Percentiles rank a stretch among this genome's conserved stretches.
phyloP scores from a whole-genome alignment of 257 asterid genomes.

The Ligustrum vulgare region DNA sequence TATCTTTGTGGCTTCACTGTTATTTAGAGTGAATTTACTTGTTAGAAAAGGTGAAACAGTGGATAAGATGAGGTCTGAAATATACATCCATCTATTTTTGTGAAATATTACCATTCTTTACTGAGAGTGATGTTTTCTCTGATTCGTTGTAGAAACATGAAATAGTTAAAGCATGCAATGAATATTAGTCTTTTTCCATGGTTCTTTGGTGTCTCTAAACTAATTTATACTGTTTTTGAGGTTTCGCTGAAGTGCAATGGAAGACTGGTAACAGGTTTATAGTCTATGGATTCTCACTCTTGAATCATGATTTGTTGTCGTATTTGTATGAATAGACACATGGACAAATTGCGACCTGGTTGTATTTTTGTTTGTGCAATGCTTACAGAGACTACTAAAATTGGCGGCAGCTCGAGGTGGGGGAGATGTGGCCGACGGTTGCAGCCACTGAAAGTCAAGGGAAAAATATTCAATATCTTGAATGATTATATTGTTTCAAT shows the following conservation, averaged over 20 bases:
- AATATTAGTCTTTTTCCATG: not conserved
- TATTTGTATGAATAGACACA: too few relatives aligned
- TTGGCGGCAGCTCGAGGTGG: too few relatives aligned
- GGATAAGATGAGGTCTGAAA: not conserved
- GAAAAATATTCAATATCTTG: too few relatives aligned
- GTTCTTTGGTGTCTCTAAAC: not conserved
- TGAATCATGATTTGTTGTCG: too few relatives aligned
- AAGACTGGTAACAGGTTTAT: not conserved
- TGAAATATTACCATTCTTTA: constrained; percentile 14
- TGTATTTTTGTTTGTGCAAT: too few relatives aligned
- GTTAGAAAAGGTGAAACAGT: constrained; percentile 4
- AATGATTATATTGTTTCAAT: too few relatives aligned
- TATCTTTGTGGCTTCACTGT: not conserved
- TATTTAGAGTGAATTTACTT: constrained; percentile 27
- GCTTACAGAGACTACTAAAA: too few relatives aligned
- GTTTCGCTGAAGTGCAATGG: not conserved
- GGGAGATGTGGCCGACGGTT: too few relatives aligned
- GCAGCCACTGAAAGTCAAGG: too few relatives aligned
- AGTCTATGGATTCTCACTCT: too few relatives aligned
- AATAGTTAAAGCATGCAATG: not conserved
- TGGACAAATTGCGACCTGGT: too few relatives aligned
- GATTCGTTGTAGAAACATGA: not conserved
- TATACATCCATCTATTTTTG: constrained; percentile 20
- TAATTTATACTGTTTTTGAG: not conserved
- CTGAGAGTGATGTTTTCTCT: not conserved